These are phyloP conservation scores for Climacium dendroides DNA, from an alignment of 225 moss, liverwort and hornwort genomes.

Conservation along the genomic window DNA sequence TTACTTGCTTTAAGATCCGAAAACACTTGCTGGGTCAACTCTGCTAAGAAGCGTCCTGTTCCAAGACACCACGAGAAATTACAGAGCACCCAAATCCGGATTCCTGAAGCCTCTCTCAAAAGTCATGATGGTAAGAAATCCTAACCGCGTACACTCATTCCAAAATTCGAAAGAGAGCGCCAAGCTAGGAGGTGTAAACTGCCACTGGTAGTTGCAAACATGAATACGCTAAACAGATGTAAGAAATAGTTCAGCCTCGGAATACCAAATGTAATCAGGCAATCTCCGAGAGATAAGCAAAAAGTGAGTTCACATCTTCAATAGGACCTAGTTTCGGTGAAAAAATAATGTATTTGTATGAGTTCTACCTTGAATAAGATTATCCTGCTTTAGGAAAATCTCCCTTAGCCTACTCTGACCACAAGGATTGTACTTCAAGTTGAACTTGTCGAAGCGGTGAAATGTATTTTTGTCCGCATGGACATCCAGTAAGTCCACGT, in stretches of 20 bases:
- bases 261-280: background rate
- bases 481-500: conserved; percentile 93
- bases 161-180: background rate
- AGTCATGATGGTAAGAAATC: background rate
- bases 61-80: background rate
- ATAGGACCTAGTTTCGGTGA: background rate
- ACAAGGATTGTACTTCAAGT: conserved; percentile 95
- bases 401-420: conserved; percentile 97
- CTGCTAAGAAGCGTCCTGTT: conserved; percentile 83
- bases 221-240: background rate
- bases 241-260: background rate
- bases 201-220: background rate
- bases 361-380: conserved; percentile 72
- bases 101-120: background rate
- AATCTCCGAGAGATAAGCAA: background rate
- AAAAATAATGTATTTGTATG: background rate
- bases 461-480: conserved; percentile 98
- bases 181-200: background rate
- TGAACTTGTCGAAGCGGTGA: conserved; percentile 99
- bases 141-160: background rate
- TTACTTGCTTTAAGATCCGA: conserved; percentile 88
- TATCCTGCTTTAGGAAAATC: conserved; percentile 95
- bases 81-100: background rate
- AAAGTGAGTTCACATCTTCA: background rate
- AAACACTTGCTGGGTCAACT: conserved; percentile 88